phyloP scores from a whole-genome alignment of 257 asterid genomes.

The Lithospermum erythrorhizon region DNA sequence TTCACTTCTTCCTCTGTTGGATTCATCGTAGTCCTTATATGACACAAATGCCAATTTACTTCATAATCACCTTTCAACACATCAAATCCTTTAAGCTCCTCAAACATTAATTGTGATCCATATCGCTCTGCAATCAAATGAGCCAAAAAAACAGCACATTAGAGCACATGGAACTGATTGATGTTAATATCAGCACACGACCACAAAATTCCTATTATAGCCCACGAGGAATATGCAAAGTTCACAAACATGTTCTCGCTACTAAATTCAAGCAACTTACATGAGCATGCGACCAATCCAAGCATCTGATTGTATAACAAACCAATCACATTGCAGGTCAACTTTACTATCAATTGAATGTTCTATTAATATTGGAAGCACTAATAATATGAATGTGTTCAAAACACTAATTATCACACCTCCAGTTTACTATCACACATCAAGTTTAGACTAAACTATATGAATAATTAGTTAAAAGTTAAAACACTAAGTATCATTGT shows the following conservation, averaged over 20 bases:
- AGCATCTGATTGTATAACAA: too few species aligned
- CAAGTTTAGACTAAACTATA: too few species aligned
- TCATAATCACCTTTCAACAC: conserved; percentile 68
- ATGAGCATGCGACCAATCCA: too few species aligned
- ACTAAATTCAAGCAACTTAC: too few species aligned
- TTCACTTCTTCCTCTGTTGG: conserved; percentile 63
- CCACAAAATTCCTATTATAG: neutral
- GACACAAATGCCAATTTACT: conserved; percentile 79
- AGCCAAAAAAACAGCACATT: neutral
- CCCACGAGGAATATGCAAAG: neutral
- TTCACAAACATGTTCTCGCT: neutral
- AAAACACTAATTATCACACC: too few species aligned
- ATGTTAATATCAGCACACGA: neutral
- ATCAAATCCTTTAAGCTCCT: conserved; percentile 66
- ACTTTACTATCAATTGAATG: too few species aligned
- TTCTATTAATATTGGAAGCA: too few species aligned
- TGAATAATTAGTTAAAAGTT: too few species aligned
- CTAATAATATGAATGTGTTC: too few species aligned
- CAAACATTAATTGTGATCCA: conserved; percentile 50
- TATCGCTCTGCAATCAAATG: conserved; percentile 54
- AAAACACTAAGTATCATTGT: too few species aligned
- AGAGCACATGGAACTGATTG: neutral
- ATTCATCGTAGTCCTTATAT: conserved; percentile 46
- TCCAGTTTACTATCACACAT: too few species aligned
- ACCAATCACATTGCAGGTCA: too few species aligned